Evolutionary conservation across 768 basidiomycete genomes (phyloP).

Genomic region (Serendipita sp.): DNA sequence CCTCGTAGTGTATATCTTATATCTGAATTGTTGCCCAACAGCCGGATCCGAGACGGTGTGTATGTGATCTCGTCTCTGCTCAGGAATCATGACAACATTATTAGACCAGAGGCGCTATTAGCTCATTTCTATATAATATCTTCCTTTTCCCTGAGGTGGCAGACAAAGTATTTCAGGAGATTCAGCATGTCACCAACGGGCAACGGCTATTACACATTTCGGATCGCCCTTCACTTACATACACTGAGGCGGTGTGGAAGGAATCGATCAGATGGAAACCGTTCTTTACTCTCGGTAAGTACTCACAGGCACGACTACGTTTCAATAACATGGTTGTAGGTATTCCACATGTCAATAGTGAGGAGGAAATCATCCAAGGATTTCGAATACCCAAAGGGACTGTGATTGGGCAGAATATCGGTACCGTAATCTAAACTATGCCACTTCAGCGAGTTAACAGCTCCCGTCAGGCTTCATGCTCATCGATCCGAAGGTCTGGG

Average conservation of each 20-base stretch:
- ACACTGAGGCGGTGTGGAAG: conserved; percentile 3
- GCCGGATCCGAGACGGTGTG: not conserved
- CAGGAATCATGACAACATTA: not conserved
- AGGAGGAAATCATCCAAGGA: not conserved
- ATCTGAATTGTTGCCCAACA: not conserved
- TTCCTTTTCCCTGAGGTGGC: not conserved
- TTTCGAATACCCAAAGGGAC: conserved; percentile 12
- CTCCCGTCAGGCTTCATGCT: not conserved
- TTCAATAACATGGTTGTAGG: not conserved
- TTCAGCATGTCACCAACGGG: not conserved
- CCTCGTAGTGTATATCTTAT: not conserved
- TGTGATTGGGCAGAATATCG: conserved; percentile 13
- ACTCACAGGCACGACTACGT: not conserved
- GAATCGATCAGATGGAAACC: not conserved
- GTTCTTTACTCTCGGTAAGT: not conserved
- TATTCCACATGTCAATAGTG: conserved; percentile 3
- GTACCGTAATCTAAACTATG: no score
- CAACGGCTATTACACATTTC: not conserved
- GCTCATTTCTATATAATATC: not conserved
- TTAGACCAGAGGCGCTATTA: not conserved
- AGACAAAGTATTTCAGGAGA: not conserved
- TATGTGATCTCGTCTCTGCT: not conserved
- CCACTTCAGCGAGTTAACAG: no score
- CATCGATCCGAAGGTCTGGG: not conserved
- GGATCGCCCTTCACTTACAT: not conserved